These are phyloP conservation scores for Penicillium sp. DNA, from an alignment of 2,329 filamentous ascomycete genomes.

Conservation along the genomic window DNA sequence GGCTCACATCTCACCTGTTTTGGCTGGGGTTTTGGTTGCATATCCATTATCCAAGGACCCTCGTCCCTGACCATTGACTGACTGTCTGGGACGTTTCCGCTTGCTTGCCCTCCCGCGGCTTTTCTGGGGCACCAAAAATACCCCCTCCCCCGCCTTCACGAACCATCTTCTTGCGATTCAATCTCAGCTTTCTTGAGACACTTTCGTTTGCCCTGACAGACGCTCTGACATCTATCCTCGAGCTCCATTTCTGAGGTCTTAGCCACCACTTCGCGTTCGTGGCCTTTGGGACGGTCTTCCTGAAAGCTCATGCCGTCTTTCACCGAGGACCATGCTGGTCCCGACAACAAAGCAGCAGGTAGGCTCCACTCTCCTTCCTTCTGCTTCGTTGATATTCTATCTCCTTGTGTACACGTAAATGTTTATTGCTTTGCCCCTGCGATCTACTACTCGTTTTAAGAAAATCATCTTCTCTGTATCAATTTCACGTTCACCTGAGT, in stretches of 20 bases:
- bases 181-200: neutral
- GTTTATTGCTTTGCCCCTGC: slow-evolving; percentile 19
- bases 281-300: slow-evolving; percentile 11
- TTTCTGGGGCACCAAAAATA: slow-evolving; percentile 21
- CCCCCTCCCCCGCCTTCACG: slow-evolving; percentile 25
- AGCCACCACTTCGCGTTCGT: slow-evolving; percentile 4
- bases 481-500: slow-evolving; percentile 15
- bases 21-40: neutral
- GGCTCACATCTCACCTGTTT: slow-evolving; percentile 9
- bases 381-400: slow-evolving; percentile 9
- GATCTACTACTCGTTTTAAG: slow-evolving; percentile 10
- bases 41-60: neutral
- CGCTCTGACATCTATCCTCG: slow-evolving; percentile 15
- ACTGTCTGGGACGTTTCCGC: slow-evolving; percentile 21
- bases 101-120: slow-evolving; percentile 24
- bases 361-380: slow-evolving; percentile 23
- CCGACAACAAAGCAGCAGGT: slow-evolving; percentile 35
- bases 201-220: neutral
- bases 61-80: slow-evolving; percentile 10
- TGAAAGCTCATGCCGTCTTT: slow-evolving; percentile 36
- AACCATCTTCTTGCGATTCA: slow-evolving; percentile 4
- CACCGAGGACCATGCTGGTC: slow-evolving; percentile 31
- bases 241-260: slow-evolving; percentile 8
- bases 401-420: slow-evolving; percentile 15
- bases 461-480: slow-evolving; percentile 12